These are phyloP conservation scores for Rosellinia necatrix DNA, from an alignment of 2,329 filamentous ascomycete species.

Conservation along the genomic window DNA sequence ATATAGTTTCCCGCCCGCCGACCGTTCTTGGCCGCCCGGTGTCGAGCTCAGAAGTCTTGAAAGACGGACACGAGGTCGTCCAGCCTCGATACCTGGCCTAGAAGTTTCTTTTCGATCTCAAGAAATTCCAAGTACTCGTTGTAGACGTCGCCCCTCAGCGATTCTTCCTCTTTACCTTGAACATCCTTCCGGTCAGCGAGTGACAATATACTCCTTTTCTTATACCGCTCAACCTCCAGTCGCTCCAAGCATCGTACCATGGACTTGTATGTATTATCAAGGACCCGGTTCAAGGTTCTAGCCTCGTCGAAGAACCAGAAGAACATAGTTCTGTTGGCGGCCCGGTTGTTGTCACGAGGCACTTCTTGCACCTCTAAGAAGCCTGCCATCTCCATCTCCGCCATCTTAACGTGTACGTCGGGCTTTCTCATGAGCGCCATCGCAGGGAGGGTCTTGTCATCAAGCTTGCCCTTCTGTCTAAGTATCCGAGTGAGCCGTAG, in stretches of 20 bases:
- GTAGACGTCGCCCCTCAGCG: conserved; percentile 75
- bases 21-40: conserved; percentile 23
- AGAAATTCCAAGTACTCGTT: conserved; percentile 63
- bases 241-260: conserved; percentile 87
- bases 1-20: conserved; percentile 9
- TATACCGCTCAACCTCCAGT: conserved; percentile 73
- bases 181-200: conserved; percentile 88
- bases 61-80: conserved; percentile 86
- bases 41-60: conserved; percentile 62
- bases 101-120: conserved; percentile 71
- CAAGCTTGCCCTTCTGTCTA: conserved; percentile 85
- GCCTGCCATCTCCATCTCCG: conserved; percentile 82
- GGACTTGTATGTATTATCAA: conserved; percentile 85
- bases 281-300: conserved; percentile 68
- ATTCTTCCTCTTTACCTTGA: conserved; percentile 79
- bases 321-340: conserved; percentile 83
- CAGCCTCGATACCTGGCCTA: conserved; percentile 77
- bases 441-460: conserved; percentile 85
- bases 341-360: conserved; percentile 81
- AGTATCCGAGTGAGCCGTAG: conserved; percentile 86
- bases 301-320: conserved; percentile 89
- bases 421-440: conserved; percentile 83
- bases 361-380: conserved; percentile 93
- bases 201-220: conserved; percentile 72
- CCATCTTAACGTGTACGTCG: conserved; percentile 83